phyloP scores from a whole-genome alignment of 1,284 basidiomycete genomes.

The Trametes polyzona region DNA sequence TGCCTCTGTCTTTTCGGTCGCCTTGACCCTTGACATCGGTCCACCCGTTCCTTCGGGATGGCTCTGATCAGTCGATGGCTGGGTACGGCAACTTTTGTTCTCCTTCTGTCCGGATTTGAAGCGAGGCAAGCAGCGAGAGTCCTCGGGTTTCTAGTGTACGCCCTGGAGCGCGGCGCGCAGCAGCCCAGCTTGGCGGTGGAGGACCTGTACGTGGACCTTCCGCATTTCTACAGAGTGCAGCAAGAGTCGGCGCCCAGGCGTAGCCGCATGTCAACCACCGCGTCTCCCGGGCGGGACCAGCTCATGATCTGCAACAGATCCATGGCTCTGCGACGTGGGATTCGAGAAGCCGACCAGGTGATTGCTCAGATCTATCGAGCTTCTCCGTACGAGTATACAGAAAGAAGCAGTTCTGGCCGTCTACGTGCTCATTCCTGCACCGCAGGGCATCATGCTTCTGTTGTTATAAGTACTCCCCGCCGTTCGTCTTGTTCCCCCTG shows the following conservation, averaged over 20 bases:
- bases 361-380: constrained; percentile 28
- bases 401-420: constrained; percentile 42
- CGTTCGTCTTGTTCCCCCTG: constrained; percentile 38
- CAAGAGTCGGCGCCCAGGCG: constrained; percentile 3
- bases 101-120: neutral
- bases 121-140: neutral
- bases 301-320: constrained; percentile 27
- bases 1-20: neutral
- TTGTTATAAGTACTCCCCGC: constrained; percentile 46
- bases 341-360: constrained; percentile 38
- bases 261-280: constrained; percentile 18
- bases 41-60: neutral
- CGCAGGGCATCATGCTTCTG: constrained; percentile 40
- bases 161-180: neutral
- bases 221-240: neutral
- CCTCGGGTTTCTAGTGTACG: neutral
- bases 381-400: constrained; percentile 32
- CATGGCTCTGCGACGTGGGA: constrained; percentile 34
- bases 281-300: constrained; percentile 19
- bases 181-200: neutral
- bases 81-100: neutral
- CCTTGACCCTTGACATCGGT: constrained; percentile 7
- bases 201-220: neutral
- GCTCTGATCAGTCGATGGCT: neutral
- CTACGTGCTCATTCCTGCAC: constrained; percentile 44